Evolutionary conservation across 192 early-diverging fungal species (phyloP), one percentile per base, ranked within the genome.

Genomic region (Mortierella alpina): DNA sequence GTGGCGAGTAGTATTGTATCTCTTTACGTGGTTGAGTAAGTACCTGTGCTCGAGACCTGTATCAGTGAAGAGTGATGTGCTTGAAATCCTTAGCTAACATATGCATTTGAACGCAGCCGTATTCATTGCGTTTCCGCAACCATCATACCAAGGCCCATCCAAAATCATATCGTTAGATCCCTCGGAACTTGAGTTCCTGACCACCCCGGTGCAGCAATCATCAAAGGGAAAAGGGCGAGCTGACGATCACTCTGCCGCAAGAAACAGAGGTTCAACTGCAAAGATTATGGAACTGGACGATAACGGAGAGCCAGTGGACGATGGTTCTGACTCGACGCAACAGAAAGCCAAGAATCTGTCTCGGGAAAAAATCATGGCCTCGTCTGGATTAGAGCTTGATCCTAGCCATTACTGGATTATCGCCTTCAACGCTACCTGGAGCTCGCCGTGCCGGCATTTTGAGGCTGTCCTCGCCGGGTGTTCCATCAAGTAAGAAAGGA

Each of bases 341-440:
- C 31, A 31, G 31, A 1, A 31, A 31, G 31, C 3, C 31, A 31
- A 31, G 31, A 3, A 31, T 31, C 31, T 31, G 1, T 31, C 31
- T 31, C 31, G 3, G 31, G 31, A 31, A 31, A 31, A 2, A 2
- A 31, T 31, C 31, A 31, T 2, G 3, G 31, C 31, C 31, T 31
- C 3, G 39, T 12, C 39, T 42, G 31, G 31, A 5, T 64, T 57
- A 23, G 74, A 59, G 52, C 17, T 75, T 20, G 76, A 68, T 0
- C 63, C 70, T 0, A 66, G 72, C 39, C 73, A 86, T 63, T 87
- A 89, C 62, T 89, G 88, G 88, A 75, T 86, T 13, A 76, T 89
- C 20, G 82, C 87, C 55, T 77, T 87, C 48, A 86, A 86, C 50
- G 74, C 82, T 11, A 84, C 82, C n/a, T 89, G 88, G 88, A 86